Evolutionary conservation across 2,329 filamentous ascomycete genomes (phyloP).

Genomic region (Colletotrichum agaves): DNA sequence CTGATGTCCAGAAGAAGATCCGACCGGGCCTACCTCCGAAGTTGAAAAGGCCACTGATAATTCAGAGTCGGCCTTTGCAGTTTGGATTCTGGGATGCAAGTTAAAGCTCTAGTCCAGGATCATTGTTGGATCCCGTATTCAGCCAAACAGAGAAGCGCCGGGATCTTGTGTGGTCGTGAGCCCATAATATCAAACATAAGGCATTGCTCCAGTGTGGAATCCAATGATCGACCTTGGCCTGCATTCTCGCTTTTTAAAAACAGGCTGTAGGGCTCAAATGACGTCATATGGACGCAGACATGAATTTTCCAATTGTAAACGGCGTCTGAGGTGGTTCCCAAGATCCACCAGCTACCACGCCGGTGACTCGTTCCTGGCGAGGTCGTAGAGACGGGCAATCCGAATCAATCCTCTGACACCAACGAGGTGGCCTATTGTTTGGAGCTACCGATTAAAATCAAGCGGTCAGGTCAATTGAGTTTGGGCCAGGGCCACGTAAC

Average conservation of each 20-base stretch:
- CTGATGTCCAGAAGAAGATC: background rate
- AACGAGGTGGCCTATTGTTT: background rate
- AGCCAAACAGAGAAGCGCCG: slow-evolving; percentile 2
- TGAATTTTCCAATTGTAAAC: background rate
- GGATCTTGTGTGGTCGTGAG: too few relatives aligned
- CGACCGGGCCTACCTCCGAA: background rate
- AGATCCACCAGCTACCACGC: slow-evolving; percentile 1
- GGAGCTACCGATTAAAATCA: background rate
- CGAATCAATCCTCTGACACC: background rate
- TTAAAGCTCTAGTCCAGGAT: background rate
- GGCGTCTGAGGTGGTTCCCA: slow-evolving; percentile 2
- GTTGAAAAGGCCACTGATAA: background rate
- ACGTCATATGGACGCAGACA: slow-evolving; percentile 14
- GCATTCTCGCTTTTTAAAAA: slow-evolving; percentile 12
- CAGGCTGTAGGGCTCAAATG: slow-evolving; percentile 24
- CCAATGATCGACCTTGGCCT: slow-evolving; percentile 26
- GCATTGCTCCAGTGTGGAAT: slow-evolving; percentile 1
- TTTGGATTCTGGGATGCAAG: background rate
- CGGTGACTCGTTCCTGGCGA: background rate
- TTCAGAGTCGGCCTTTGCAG: background rate
- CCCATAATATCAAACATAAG: slow-evolving; percentile 1
- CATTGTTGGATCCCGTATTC: background rate
- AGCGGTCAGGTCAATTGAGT: slow-evolving; percentile 19
- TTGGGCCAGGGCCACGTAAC: slow-evolving; percentile 8
- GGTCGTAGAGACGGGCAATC: background rate